These are phyloP conservation scores for Raddia distichophylla DNA, from an alignment of 176 grass and related monocot species.

Conservation along the genomic window DNA sequence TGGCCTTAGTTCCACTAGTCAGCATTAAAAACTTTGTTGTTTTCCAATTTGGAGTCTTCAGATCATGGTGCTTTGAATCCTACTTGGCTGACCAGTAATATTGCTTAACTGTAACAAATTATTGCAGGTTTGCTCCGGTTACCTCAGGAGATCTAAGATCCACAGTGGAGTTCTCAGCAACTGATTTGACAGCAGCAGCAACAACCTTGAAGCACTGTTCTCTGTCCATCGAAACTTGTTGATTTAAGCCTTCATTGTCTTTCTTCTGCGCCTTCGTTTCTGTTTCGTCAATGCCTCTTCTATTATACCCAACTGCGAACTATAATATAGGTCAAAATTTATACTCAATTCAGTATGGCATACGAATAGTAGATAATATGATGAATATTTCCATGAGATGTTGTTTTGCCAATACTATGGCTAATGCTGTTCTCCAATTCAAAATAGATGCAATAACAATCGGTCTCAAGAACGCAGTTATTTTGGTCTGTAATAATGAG, in stretches of 20 bases:
- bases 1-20: conserved; percentile 30
- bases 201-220: conserved; percentile 83
- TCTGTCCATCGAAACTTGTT: conserved; percentile 73
- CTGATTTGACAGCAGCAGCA: conserved; percentile 68
- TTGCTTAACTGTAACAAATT: conserved; percentile 20
- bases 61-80: conserved; percentile 24
- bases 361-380: not conserved
- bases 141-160: conserved; percentile 97
- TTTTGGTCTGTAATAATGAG: conserved; percentile 15
- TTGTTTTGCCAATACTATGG: not conserved
- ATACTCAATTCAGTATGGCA: conserved; percentile 26
- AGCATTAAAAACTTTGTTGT: conserved; percentile 27
- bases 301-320: conserved; percentile 94
- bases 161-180: conserved; percentile 63
- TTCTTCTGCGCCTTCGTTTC: conserved; percentile 64
- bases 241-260: conserved; percentile 31
- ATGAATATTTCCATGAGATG: conserved; percentile 28
- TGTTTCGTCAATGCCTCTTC: conserved; percentile 82
- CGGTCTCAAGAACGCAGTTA: not conserved
- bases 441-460: conserved; percentile 3
- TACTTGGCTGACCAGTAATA: conserved; percentile 10
- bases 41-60: conserved; percentile 29
- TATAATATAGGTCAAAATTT: conserved; percentile 47
- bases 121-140: conserved; percentile 35
- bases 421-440: conserved; percentile 9